phyloP scores from a whole-genome alignment of 2,329 filamentous ascomycete genomes.

The Aureobasidium sp. region DNA sequence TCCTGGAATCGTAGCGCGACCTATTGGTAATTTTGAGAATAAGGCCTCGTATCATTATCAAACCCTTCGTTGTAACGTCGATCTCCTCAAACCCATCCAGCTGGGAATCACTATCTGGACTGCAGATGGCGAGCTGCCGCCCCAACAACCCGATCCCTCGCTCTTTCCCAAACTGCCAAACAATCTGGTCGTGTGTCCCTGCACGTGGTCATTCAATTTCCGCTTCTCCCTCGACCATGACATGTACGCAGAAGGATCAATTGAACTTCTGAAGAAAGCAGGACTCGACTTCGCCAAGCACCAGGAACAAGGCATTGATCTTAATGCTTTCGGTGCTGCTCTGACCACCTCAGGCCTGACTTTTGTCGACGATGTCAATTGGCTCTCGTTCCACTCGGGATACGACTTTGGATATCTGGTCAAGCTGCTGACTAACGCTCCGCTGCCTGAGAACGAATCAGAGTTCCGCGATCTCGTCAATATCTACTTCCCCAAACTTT shows the following conservation, averaged over 20 bases:
- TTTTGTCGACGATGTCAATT: conserved; percentile 78
- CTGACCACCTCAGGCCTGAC: conserved; percentile 89
- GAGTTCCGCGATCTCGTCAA: conserved; percentile 85
- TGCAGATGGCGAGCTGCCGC: conserved; percentile 77
- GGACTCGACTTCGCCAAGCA: conserved; percentile 87
- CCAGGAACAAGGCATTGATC: conserved; percentile 83
- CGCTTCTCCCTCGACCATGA: conserved; percentile 89
- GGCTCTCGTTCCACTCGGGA: conserved; percentile 96
- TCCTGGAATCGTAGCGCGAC: conserved; percentile 90
- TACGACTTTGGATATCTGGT: conserved; percentile 98
- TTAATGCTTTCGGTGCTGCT: conserved; percentile 76
- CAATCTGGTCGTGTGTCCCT: conserved; percentile 59
- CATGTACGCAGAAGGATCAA: conserved; percentile 96
- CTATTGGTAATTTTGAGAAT: conserved; percentile 81
- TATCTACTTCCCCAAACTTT: conserved; percentile 86
- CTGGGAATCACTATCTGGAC: conserved; percentile 92
- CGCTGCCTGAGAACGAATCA: conserved; percentile 78
- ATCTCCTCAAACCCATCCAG: conserved; percentile 95
- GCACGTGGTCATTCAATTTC: conserved; percentile 99
- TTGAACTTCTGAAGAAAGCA: conserved; percentile 79
- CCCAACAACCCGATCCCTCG: conserved; percentile 50
- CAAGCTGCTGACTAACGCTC: conserved; percentile 78
- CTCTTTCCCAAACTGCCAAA: conserved; percentile 42
- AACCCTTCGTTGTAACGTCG: conserved; percentile 92
- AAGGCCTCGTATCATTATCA: conserved; percentile 99